phyloP scores from a whole-genome alignment of 2,329 filamentous ascomycete genomes.

The Westerdykella aurantiaca region DNA sequence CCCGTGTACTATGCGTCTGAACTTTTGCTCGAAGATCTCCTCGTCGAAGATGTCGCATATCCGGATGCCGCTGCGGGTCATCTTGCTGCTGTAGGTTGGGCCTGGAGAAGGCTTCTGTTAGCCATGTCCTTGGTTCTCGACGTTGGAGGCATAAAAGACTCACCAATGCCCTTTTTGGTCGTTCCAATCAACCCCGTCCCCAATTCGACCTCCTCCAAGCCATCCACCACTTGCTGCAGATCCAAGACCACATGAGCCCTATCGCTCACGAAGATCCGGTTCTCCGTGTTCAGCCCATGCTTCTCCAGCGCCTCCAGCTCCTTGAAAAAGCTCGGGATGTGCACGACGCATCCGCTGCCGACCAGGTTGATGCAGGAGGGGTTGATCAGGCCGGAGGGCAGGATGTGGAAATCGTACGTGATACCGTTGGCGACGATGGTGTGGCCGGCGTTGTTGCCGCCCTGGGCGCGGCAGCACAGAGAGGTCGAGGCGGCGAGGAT shows the following conservation, averaged over 20 bases:
- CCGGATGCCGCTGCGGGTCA: constrained; percentile 60
- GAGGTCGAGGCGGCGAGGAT: constrained; percentile 49
- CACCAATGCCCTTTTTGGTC: constrained; percentile 47
- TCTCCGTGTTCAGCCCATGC: constrained; percentile 54
- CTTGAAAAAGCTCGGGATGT: constrained; percentile 62
- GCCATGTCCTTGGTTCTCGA: not conserved
- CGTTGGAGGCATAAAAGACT: constrained; percentile 4
- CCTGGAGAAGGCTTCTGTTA: constrained; percentile 10
- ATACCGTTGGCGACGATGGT: constrained; percentile 42
- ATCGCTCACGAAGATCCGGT: constrained; percentile 59
- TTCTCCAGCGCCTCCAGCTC: constrained; percentile 57
- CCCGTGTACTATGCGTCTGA: constrained; percentile 56
- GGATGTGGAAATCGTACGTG: constrained; percentile 42
- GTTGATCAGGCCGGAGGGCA: constrained; percentile 62
- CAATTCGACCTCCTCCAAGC: constrained; percentile 56
- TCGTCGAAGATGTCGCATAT: constrained; percentile 64
- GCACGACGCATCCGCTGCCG: constrained; percentile 60
- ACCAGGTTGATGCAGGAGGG: constrained; percentile 67
- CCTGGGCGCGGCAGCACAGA: constrained; percentile 54
- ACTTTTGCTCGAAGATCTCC: constrained; percentile 59
- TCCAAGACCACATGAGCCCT: constrained; percentile 60
- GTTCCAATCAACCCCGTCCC: constrained; percentile 46
- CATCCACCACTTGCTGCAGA: constrained; percentile 62
- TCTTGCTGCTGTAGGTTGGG: constrained; percentile 59
- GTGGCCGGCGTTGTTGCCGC: constrained; percentile 55